A percentile compares a stretch with the other conserved stretches of the same genome.
Conservation (phyloP, 257 asterid genomes). For the Fraxinus excelsior region DNA sequence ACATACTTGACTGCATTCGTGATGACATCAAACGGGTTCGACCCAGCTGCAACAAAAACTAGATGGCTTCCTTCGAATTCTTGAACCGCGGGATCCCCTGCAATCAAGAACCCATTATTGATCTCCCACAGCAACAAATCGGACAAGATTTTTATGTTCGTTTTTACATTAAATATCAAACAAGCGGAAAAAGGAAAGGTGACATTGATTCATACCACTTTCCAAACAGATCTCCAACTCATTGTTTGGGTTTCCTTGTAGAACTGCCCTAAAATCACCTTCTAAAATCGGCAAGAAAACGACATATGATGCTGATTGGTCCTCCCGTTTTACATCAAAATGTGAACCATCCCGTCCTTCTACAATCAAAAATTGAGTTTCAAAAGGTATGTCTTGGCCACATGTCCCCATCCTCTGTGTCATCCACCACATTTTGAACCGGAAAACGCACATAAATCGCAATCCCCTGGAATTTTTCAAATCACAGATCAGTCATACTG, state of each 20-base stretch:
- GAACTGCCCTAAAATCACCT: slow-evolving; percentile 91
- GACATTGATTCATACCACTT: slow-evolving; percentile 57
- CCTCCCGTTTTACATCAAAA: slow-evolving; percentile 40
- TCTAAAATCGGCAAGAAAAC: slow-evolving; percentile 86
- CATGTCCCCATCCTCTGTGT: slow-evolving; percentile 83
- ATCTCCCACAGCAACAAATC: neutral
- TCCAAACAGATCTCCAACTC: slow-evolving; percentile 89
- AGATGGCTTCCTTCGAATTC: slow-evolving; percentile 84
- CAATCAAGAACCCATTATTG: slow-evolving; percentile 23
- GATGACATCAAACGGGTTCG: slow-evolving; percentile 88
- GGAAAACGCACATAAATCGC: slow-evolving; percentile 86
- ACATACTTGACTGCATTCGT: slow-evolving; percentile 86
- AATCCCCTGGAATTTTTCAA: slow-evolving; percentile 51
- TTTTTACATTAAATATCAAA: too few species aligned
- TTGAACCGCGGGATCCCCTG: slow-evolving; percentile 87
- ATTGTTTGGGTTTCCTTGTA: slow-evolving; percentile 73
- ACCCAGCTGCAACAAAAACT: slow-evolving; percentile 82
- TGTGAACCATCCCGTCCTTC: slow-evolving; percentile 64
- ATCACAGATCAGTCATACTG: slow-evolving; percentile 5
- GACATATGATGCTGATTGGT: slow-evolving; percentile 50
- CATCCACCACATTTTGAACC: slow-evolving; percentile 99
- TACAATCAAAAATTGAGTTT: slow-evolving; percentile 80
- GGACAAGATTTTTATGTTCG: neutral
- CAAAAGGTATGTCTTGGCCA: slow-evolving; percentile 83
- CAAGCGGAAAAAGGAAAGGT: neutral